phyloP scores from a whole-genome alignment of 371 early-diverging fungal genomes.

The Mortierella sp. region DNA sequence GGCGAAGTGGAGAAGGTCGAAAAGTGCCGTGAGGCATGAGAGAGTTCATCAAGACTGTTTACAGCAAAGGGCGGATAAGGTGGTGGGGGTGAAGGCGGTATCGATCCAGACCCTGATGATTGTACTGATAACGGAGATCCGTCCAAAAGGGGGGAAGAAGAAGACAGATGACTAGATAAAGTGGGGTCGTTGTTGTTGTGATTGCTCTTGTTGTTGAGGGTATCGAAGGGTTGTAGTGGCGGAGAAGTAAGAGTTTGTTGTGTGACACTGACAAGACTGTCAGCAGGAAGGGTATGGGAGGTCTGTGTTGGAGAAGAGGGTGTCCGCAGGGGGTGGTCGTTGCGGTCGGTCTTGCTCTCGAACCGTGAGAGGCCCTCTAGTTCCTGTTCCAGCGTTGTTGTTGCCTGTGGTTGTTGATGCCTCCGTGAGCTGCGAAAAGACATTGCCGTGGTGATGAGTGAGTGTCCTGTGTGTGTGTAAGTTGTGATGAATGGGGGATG shows the following conservation, averaged over 20 bases:
- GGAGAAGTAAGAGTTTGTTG: neutral
- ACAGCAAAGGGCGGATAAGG: slow-evolving; percentile 14
- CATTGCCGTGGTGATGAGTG: neutral
- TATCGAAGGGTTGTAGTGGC: neutral
- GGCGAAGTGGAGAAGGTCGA: slow-evolving; percentile 33
- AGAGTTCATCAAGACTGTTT: slow-evolving; percentile 16
- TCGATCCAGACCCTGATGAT: neutral
- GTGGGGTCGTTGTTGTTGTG: neutral
- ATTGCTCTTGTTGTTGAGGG: neutral
- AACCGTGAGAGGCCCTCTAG: neutral
- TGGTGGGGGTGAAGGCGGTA: slow-evolving; percentile 19
- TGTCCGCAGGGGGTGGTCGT: neutral
- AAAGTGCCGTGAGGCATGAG: slow-evolving; percentile 21
- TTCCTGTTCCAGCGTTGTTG: neutral
- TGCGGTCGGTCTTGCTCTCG: neutral
- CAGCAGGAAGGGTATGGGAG: neutral
- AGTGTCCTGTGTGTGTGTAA: neutral
- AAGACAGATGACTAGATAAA: neutral
- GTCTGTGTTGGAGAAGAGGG: neutral
- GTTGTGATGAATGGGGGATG: neutral
- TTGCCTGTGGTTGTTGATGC: slow-evolving; percentile 3
- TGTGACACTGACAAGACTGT: neutral
- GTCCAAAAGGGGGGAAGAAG: neutral
- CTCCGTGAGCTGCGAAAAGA: neutral
- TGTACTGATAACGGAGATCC: neutral